Evolutionary conservation across 768 basidiomycete genomes (phyloP), one percentile per base, ranked within the genome.

Genomic region (Rhizopogon roseolus): DNA sequence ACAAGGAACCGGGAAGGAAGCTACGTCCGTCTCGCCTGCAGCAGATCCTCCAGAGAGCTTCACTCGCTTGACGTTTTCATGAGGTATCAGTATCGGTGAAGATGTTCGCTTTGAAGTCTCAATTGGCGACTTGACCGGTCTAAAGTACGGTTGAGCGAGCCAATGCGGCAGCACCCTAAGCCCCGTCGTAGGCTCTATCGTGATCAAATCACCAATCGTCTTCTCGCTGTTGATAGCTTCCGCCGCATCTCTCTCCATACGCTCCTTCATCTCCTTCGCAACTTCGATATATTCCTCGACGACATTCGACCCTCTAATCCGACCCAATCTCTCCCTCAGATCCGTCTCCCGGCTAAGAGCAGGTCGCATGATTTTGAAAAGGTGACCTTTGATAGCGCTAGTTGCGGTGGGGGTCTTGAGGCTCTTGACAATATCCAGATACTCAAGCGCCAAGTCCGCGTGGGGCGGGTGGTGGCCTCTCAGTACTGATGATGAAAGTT

Each of bases 351-450:
- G 66, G 19, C 62, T 71, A 32, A 98, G 73, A 0, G 85, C 88
- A 0, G 92, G 92, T 0, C 87, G 84, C 72, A 97, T 80, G 34
- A 99, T 68, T 70, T 97, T 92, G 81, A 97, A 99, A 34, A 99
- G 66, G 64, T 99, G 96, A 0, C 91, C 87, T 64, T 96, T 96
- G 60, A 98, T 80, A 0, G 89, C 91, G 59, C 88, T 86, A 14
- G 78, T 63, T 3, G 78, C 63, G 14, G 94, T 94, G 6, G 76
- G 74, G 11, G 93, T 94, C 66, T 82, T 80, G 14, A 70, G 53
- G 17, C 55, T 46, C 28, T 74, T 71, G 7, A 94, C 93, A 57
- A 97, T 90, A 42, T 78, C 76, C 53, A 98, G 78, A 68, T 98
- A 99, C 62, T 96, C 89, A 5, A 88, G 72, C 0, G 96, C 94